These are phyloP conservation scores for Diplodia mutila DNA, from an alignment of 2,329 filamentous ascomycete genomes.

Conservation along the genomic window DNA sequence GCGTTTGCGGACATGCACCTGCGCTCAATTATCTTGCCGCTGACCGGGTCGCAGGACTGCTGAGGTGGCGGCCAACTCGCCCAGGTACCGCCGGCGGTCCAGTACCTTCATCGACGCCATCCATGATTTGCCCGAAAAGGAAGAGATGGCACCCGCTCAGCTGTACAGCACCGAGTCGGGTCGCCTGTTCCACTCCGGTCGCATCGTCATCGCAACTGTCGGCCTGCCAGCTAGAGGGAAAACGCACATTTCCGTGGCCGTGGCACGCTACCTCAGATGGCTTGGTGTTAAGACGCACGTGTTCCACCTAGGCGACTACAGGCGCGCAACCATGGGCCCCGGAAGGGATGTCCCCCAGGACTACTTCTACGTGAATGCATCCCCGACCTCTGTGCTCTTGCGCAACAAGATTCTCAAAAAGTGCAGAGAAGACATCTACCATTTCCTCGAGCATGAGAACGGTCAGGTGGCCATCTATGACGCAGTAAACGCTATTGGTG, in stretches of 20 bases:
- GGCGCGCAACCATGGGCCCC: conserved; percentile 83
- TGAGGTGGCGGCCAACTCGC: conserved; percentile 88
- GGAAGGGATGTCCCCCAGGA: conserved; percentile 88
- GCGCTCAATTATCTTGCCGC: background rate
- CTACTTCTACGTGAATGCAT: conserved; percentile 96
- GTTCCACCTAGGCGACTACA: conserved; percentile 96
- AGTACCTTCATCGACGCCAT: conserved; percentile 98
- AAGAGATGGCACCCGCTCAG: conserved; percentile 88
- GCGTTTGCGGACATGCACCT: background rate
- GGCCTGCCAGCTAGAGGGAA: conserved; percentile 94
- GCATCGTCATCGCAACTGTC: conserved; percentile 96
- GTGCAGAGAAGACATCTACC: conserved; percentile 95
- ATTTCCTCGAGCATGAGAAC: conserved; percentile 95
- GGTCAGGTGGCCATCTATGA: conserved; percentile 98
- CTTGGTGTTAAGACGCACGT: conserved; percentile 97
- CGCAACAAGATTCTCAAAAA: conserved; percentile 97
- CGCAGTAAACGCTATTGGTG: conserved; percentile 89
- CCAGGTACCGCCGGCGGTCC: conserved; percentile 86
- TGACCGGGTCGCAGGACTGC: conserved; percentile 65
- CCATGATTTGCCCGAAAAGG: conserved; percentile 84
- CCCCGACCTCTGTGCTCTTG: conserved; percentile 86
- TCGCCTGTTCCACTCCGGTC: conserved; percentile 92
- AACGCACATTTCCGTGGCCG: conserved; percentile 95
- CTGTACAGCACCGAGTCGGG: conserved; percentile 98
- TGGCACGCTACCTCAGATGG: conserved; percentile 94